Base-by-base conservation (phyloP, 148 eudicot genomes). In the Fagopyrum homotropicum region DNA sequence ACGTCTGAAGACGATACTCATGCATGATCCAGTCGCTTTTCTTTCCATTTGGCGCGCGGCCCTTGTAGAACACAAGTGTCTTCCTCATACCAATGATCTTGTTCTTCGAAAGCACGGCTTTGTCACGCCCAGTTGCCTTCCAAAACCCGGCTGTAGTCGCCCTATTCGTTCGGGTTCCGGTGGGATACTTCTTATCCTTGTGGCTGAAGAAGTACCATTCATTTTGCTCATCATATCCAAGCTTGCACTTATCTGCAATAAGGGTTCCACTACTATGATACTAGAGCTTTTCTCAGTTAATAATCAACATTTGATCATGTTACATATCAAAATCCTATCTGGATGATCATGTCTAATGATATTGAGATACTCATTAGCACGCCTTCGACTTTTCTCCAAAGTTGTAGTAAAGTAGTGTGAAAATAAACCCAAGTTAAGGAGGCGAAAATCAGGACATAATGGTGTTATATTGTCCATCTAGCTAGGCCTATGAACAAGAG, bases 151-250 rank as follows among this genome's bases (percentile, higher is more conserved):
- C 91, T 0, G 86, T 69, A 0, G 98, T 93, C 2, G 98, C 98
- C 75, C 98, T 68, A 45, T 93, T 93, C 0, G 98, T 93, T 6
- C 97, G 80, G 1, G 93, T 87, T 50, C 98, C 98, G 0, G 97
- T 91, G 0, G 98, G 98, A 76, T 94, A 94, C 70, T 94, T 94
- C 80, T 89, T 85, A 79, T 94, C 98, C 81, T 93, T 93, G 89
- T 93, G 91, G 68, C 98, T 94, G 76, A 94, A 94, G 80, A 94
- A 94, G 75, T 91, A 94, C 98, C 98, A 94, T 63, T 92, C 97
- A 49, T 76, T 94, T 40, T 89, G 93, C 52, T 87, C 95, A 16
- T 85, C 83, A 40, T 86, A 89, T 17, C 92, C 94, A 55, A 86
- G 72, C 64, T 83, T 86, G 82, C 98, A 93, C 72, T 80, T 89